Evolutionary conservation across 805 yeast genomes (phyloP).

Genomic region (Scheffersomyces lignosus): DNA sequence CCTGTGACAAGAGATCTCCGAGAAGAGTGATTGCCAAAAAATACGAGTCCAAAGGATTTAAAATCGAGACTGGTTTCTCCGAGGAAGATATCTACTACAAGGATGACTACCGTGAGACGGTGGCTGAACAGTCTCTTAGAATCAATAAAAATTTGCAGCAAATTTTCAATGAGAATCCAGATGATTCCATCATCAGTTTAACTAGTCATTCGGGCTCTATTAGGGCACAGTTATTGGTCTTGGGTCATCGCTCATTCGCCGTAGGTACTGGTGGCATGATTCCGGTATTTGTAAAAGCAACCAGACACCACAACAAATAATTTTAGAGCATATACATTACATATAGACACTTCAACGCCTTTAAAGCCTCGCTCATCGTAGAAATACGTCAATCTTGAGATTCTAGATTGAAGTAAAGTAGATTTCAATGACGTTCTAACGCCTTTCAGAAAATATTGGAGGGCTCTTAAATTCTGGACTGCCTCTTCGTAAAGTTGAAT

Average conservation of each 20-base stretch:
- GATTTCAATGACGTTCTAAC: too few relatives aligned
- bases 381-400: background rate
- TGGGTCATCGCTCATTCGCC: constrained; percentile 48
- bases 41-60: constrained; percentile 37
- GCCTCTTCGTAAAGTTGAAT: too few relatives aligned
- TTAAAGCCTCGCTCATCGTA: background rate
- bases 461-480: too few relatives aligned
- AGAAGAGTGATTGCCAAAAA: constrained; percentile 37
- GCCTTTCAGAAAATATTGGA: too few relatives aligned
- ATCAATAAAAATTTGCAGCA: constrained; percentile 36
- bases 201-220: constrained; percentile 55
- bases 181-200: constrained; percentile 35
- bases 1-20: constrained; percentile 48
- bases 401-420: too few relatives aligned
- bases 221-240: constrained; percentile 46
- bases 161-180: constrained; percentile 22
- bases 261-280: constrained; percentile 58
- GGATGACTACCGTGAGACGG: constrained; percentile 38
- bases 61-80: constrained; percentile 43
- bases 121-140: constrained; percentile 41
- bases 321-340: background rate
- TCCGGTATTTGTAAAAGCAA: constrained; percentile 51
- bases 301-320: constrained; percentile 12
- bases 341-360: background rate
- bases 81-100: constrained; percentile 48